A percentile compares a stretch with the other conserved stretches of the same genome.
Evolutionary conservation across 2,329 filamentous ascomycete genomes (phyloP).

Genomic region (Aspergillus latus): DNA sequence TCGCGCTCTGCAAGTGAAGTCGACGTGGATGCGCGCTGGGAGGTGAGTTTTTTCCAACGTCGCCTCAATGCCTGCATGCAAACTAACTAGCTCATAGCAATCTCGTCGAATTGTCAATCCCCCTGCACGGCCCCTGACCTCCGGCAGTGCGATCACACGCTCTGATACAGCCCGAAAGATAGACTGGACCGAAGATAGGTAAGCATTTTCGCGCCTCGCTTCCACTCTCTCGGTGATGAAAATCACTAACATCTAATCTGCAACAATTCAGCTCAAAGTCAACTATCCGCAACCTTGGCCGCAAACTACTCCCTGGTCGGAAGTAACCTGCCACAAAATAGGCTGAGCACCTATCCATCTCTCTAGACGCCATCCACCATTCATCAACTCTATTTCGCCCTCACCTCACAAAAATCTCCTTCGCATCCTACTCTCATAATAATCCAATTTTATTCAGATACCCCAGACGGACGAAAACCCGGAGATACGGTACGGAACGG

Average conservation of each 20-base stretch:
- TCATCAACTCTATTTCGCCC: not conserved
- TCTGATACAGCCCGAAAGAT: slow-evolving; percentile 25
- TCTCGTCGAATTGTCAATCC: slow-evolving; percentile 36
- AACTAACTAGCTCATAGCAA: slow-evolving; percentile 28
- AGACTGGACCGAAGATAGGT: slow-evolving; percentile 37
- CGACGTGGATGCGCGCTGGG: slow-evolving; percentile 40
- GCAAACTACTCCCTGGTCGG: slow-evolving; percentile 35
- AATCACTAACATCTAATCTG: slow-evolving; percentile 8
- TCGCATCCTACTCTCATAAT: slow-evolving; percentile 14
- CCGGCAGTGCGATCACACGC: slow-evolving; percentile 26
- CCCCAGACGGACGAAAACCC: slow-evolving; percentile 19
- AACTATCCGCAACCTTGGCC: slow-evolving; percentile 38
- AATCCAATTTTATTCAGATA: slow-evolving; percentile 23
- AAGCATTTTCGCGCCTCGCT: slow-evolving; percentile 6
- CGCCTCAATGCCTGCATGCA: not conserved
- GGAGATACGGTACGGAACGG: slow-evolving; percentile 10
- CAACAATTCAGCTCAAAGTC: slow-evolving; percentile 28
- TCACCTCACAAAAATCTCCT: not conserved
- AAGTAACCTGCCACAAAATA: slow-evolving; percentile 11
- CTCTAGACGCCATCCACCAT: not conserved
- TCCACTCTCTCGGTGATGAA: too few relatives aligned
- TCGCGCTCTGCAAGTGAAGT: slow-evolving; percentile 37
- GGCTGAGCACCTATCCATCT: not conserved
- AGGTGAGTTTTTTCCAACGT: slow-evolving; percentile 29
- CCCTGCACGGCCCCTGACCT: slow-evolving; percentile 32